phyloP scores from a whole-genome alignment of 2,329 filamentous ascomycete species.

The Huntiella bhutanensis region DNA sequence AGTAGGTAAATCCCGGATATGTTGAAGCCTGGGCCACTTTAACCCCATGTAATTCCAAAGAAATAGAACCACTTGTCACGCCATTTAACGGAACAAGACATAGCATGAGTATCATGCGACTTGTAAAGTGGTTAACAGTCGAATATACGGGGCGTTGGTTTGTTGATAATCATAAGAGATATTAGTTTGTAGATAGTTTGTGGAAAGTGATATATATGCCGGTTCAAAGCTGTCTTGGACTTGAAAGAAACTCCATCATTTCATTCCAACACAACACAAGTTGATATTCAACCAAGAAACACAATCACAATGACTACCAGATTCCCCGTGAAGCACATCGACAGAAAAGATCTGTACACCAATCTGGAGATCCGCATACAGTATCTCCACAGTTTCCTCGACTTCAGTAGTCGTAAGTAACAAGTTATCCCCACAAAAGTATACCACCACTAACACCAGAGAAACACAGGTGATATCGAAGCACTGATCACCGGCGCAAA shows the following conservation, averaged over 20 bases:
- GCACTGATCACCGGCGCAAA: constrained; percentile 50
- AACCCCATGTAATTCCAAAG: neutral
- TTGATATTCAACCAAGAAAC: too few species aligned
- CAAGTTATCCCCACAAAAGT: neutral
- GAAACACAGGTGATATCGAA: constrained; percentile 40
- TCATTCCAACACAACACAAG: neutral
- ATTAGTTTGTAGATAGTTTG: too few species aligned
- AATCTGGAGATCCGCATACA: constrained; percentile 49
- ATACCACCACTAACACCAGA: neutral
- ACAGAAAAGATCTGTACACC: constrained; percentile 53
- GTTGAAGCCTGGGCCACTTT: constrained; percentile 6
- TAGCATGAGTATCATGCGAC: neutral
- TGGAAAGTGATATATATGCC: too few species aligned
- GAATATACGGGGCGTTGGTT: too few species aligned
- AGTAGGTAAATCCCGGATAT: too few species aligned
- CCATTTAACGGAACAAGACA: constrained; percentile 1
- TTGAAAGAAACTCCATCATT: neutral
- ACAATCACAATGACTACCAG: constrained; percentile 15
- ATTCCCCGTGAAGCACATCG: constrained; percentile 37
- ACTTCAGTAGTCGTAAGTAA: constrained; percentile 50
- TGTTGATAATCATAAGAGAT: too few species aligned
- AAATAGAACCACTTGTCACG: constrained; percentile 11
- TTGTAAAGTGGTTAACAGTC: too few species aligned
- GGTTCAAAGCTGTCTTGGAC: neutral
- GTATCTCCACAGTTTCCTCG: constrained; percentile 58